Percentiles rank a stretch among this genome's conserved stretches.
phyloP scores from a whole-genome alignment of 345 rosid genomes.

The Sisymbrium irio region DNA sequence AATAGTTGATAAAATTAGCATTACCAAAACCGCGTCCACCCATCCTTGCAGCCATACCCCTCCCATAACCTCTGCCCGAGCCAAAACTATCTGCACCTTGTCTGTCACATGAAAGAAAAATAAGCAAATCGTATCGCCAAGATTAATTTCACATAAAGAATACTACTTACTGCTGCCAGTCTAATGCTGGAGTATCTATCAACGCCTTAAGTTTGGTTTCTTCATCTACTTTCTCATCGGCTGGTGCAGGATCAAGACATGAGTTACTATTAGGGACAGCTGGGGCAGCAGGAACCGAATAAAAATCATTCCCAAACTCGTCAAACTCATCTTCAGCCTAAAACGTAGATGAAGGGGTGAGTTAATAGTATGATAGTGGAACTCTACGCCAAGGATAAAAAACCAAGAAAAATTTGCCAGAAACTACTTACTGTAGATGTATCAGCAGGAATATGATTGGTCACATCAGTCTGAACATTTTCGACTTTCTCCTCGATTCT shows the following conservation, averaged over 20 bases:
- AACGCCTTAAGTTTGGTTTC: conserved; percentile 88
- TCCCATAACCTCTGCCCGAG: conserved; percentile 17
- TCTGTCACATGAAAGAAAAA: conserved; percentile 44
- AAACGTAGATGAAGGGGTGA: neutral
- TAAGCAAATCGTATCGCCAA: neutral
- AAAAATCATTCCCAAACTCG: conserved; percentile 95
- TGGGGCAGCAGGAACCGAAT: conserved; percentile 69
- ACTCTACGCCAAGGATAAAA: neutral
- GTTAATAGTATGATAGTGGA: neutral
- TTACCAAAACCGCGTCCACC: conserved; percentile 65
- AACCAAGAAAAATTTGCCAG: conserved; percentile 13
- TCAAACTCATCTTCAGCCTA: conserved; percentile 91
- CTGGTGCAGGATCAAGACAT: conserved; percentile 49
- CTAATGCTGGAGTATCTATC: conserved; percentile 90
- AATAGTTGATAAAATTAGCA: neutral
- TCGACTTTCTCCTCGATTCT: conserved; percentile 56
- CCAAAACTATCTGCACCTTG: conserved; percentile 76
- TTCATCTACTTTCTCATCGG: conserved; percentile 67
- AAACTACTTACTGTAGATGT: conserved; percentile 59
- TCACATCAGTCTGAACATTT: conserved; percentile 44
- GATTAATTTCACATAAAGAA: neutral
- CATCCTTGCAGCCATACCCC: neutral
- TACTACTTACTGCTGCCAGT: conserved; percentile 88
- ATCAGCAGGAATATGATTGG: conserved; percentile 44
- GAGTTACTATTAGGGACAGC: conserved; percentile 51